These are phyloP conservation scores for Vicia faba DNA, from an alignment of 306 rosid species.

Conservation along the genomic window DNA sequence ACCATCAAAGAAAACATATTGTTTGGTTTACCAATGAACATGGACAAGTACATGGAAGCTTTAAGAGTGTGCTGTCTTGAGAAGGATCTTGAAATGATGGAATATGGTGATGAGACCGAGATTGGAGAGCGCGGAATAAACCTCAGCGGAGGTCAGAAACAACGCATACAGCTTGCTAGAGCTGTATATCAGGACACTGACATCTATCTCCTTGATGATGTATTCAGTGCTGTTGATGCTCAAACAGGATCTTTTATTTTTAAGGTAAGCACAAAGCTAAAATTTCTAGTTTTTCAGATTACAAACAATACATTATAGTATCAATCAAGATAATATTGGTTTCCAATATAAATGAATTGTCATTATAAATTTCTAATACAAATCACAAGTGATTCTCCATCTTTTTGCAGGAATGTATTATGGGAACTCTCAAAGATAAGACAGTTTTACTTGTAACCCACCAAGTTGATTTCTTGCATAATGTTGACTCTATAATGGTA, in stretches of 20 bases:
- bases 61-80: conserved; percentile 77
- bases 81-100: conserved; percentile 88
- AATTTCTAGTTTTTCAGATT: neutral
- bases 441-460: conserved; percentile 82
- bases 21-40: conserved; percentile 74
- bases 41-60: conserved; percentile 57
- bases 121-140: conserved; percentile 94
- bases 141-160: conserved; percentile 94
- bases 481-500: conserved; percentile 75
- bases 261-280: conserved; percentile 51
- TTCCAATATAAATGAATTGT: no score
- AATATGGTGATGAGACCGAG: conserved; percentile 78
- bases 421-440: conserved; percentile 74
- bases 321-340: no score
- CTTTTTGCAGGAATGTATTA: conserved; percentile 71
- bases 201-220: conserved; percentile 84
- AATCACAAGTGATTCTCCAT: neutral
- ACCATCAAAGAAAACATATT: conserved; percentile 80
- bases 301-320: neutral
- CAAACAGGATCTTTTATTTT: conserved; percentile 86
- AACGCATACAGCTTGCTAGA: conserved; percentile 84
- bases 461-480: conserved; percentile 90
- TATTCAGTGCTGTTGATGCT: conserved; percentile 95
- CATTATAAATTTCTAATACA: conserved; percentile 4
- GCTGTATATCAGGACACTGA: conserved; percentile 85